Conservation (phyloP, 176 grass and related monocot genomes). For the Puya raimondii region DNA sequence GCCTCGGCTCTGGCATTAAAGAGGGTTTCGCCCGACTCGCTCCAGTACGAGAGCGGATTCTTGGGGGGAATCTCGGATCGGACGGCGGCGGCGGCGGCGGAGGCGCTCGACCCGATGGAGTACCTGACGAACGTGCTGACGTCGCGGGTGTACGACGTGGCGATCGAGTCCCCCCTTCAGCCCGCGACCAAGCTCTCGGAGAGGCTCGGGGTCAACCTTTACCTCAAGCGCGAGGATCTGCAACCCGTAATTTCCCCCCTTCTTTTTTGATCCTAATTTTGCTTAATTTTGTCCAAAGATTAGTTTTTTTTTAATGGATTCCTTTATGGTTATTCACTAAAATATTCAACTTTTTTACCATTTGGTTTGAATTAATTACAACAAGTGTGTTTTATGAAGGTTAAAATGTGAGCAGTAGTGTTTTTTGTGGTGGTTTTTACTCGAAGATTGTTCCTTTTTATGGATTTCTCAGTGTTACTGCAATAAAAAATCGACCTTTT, state of each 20-base stretch:
- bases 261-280: background rate
- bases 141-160: constrained; percentile 90
- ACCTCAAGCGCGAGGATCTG: constrained; percentile 88
- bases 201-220: constrained; percentile 54
- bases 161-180: constrained; percentile 71
- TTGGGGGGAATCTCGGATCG: constrained; percentile 31
- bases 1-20: constrained; percentile 21
- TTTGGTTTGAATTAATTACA: background rate
- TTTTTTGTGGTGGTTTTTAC: background rate
- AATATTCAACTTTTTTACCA: background rate
- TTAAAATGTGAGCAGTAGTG: background rate
- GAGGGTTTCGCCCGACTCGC: constrained; percentile 50
- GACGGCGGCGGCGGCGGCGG: constrained; percentile 3
- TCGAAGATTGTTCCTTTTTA: background rate
- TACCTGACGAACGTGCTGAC: constrained; percentile 71
- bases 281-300: background rate
- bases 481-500: too few species aligned
- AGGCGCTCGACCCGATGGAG: constrained; percentile 62
- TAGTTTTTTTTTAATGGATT: constrained; percentile 3
- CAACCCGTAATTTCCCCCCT: constrained; percentile 44
- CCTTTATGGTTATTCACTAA: background rate
- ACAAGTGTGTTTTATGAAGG: background rate
- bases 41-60: constrained; percentile 59
- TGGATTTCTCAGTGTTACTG: background rate
- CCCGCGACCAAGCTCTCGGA: constrained; percentile 62